These are phyloP conservation scores for Zoysia matrella DNA, from an alignment of 202 grass and related monocot species.

Conservation along the genomic window DNA sequence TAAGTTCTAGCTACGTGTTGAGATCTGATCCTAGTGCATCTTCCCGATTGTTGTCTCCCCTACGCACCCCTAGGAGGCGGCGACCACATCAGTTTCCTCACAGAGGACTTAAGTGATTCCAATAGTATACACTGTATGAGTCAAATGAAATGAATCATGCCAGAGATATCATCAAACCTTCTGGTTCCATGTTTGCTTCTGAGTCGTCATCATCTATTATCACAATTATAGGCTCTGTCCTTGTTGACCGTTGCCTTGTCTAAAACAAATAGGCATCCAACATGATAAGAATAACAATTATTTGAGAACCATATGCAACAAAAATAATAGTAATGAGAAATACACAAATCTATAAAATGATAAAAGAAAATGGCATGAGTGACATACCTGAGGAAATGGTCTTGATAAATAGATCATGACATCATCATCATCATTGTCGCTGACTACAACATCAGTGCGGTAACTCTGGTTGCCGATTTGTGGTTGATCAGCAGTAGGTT, in stretches of 20 bases:
- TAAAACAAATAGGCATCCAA: slow-evolving; percentile 39
- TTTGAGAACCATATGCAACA: neutral
- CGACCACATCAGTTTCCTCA: too few relatives aligned
- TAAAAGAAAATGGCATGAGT: slow-evolving; percentile 8
- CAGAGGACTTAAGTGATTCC: neutral
- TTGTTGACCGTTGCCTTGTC: slow-evolving; percentile 42
- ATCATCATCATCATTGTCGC: slow-evolving; percentile 53
- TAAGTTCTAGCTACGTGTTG: too few relatives aligned
- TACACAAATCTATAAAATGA: neutral
- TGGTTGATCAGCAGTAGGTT: slow-evolving; percentile 4
- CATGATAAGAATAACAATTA: slow-evolving; percentile 18
- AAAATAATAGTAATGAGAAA: neutral
- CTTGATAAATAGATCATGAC: slow-evolving; percentile 53
- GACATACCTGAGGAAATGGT: slow-evolving; percentile 47
- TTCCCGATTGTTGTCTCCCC: too few relatives aligned
- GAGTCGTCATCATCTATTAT: slow-evolving; percentile 83
- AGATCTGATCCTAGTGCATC: too few relatives aligned
- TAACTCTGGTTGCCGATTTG: slow-evolving; percentile 44
- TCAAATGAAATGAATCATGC: slow-evolving; percentile 31
- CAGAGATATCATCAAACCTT: slow-evolving; percentile 60
- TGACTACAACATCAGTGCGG: slow-evolving; percentile 55
- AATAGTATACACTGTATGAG: slow-evolving; percentile 10
- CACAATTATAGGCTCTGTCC: slow-evolving; percentile 44
- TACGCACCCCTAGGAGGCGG: too few relatives aligned
- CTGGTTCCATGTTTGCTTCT: slow-evolving; percentile 52